Conservation (phyloP, 2,329 filamentous ascomycete species). For the Zymoseptoria passerinii region DNA sequence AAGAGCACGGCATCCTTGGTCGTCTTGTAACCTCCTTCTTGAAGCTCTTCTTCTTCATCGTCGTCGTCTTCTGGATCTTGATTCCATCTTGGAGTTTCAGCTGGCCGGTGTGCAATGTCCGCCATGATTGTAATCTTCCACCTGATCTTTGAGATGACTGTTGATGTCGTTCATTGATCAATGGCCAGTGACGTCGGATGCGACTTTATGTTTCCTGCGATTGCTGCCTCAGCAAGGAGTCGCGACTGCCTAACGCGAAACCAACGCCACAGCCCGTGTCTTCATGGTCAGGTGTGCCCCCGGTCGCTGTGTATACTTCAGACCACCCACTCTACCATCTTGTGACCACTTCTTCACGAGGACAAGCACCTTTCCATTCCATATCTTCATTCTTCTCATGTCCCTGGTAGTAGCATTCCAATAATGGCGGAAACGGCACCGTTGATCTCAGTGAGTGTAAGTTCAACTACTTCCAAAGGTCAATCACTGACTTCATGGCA, state of each 20-base stretch:
- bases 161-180: neutral
- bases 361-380: neutral
- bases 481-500: constrained; percentile 5
- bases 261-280: neutral
- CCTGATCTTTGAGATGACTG: neutral
- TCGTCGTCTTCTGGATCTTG: constrained; percentile 44
- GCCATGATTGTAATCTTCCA: neutral
- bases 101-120: constrained; percentile 8
- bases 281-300: neutral
- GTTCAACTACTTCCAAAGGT: neutral
- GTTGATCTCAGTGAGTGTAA: constrained; percentile 3
- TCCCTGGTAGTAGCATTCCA: neutral
- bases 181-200: neutral
- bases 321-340: neutral
- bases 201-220: neutral
- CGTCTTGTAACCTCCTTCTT: constrained; percentile 71
- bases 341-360: neutral
- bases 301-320: neutral
- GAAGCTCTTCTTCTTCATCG: constrained; percentile 60
- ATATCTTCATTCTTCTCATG: neutral
- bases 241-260: neutral
- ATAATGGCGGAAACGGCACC: constrained; percentile 8
- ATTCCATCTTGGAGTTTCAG: constrained; percentile 20
- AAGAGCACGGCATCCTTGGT: constrained; percentile 98
- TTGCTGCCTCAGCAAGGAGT: neutral